Conservation (phyloP, 225 moss, liverwort and hornwort species). For the Pleurozium schreberi region DNA sequence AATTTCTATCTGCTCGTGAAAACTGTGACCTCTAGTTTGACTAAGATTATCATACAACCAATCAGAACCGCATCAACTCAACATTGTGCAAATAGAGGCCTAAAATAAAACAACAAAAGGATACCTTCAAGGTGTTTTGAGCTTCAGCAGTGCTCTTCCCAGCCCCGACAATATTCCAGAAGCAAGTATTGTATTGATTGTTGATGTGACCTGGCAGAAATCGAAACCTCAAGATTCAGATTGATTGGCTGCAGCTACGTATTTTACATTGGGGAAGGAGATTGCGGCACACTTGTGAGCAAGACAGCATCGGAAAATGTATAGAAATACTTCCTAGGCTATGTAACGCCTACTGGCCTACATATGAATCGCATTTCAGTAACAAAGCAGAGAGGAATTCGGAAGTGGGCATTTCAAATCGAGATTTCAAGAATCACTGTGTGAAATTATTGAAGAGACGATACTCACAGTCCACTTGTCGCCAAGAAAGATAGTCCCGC, state of each 20-base stretch:
- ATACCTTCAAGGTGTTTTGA: slow-evolving; percentile 57
- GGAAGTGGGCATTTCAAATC: neutral
- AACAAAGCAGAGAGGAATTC: neutral
- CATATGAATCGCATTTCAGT: neutral
- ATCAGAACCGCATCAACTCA: neutral
- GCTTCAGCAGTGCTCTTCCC: slow-evolving; percentile 59
- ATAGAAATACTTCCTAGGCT: neutral
- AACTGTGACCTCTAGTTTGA: neutral
- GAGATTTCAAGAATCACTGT: neutral
- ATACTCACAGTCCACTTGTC: slow-evolving; percentile 91
- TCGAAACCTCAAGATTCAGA: neutral
- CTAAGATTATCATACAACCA: neutral
- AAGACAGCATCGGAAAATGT: neutral
- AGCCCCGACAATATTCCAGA: slow-evolving; percentile 65
- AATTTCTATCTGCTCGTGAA: neutral
- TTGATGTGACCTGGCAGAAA: slow-evolving; percentile 64
- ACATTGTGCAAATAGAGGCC: neutral
- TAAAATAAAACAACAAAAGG: neutral
- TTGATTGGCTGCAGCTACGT: neutral
- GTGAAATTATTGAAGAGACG: neutral
- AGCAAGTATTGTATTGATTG: slow-evolving; percentile 94
- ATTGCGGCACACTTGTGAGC: neutral
- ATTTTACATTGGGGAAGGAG: neutral
- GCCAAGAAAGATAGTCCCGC: slow-evolving; percentile 81
- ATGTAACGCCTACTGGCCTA: neutral